A percentile compares a stretch with the other conserved stretches of the same genome.
Conservation (phyloP, 345 rosid genomes). For the Carallia pectinifolia region DNA sequence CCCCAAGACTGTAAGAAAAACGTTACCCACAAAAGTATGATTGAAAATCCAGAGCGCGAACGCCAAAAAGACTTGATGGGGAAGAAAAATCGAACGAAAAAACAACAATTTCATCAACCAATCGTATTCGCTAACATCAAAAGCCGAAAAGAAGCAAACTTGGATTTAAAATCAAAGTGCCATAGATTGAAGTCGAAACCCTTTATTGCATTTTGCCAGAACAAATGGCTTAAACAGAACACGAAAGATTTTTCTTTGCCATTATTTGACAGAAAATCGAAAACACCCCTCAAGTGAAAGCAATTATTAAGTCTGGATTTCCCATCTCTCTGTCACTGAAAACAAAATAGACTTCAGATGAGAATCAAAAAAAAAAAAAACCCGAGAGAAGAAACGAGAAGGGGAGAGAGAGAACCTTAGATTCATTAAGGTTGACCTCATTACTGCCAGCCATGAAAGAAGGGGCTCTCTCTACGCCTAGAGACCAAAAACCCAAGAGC, state of each 20-base stretch:
- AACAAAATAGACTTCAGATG: background rate
- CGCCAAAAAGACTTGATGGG: background rate
- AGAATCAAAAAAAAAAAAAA: background rate
- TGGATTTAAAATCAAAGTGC: conserved; percentile 4
- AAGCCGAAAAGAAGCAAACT: conserved; percentile 1
- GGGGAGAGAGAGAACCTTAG: conserved; percentile 51
- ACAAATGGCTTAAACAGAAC: background rate
- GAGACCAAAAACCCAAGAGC: background rate
- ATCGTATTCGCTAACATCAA: background rate
- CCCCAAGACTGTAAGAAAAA: conserved; percentile 1
- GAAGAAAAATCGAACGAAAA: background rate
- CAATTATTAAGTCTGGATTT: too few species aligned
- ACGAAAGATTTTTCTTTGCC: too few species aligned
- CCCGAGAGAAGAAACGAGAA: background rate
- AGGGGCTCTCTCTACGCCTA: background rate
- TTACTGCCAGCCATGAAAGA: conserved; percentile 73
- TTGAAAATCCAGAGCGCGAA: conserved; percentile 19
- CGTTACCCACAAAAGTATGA: background rate
- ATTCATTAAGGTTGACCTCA: conserved; percentile 87
- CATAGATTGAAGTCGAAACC: background rate
- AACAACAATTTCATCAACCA: background rate
- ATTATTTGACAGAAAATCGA: background rate
- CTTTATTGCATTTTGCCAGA: background rate
- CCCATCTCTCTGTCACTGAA: background rate
- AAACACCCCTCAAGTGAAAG: background rate